phyloP scores from a whole-genome alignment of 2,329 filamentous ascomycete species.

The Penicillium frequentans region DNA sequence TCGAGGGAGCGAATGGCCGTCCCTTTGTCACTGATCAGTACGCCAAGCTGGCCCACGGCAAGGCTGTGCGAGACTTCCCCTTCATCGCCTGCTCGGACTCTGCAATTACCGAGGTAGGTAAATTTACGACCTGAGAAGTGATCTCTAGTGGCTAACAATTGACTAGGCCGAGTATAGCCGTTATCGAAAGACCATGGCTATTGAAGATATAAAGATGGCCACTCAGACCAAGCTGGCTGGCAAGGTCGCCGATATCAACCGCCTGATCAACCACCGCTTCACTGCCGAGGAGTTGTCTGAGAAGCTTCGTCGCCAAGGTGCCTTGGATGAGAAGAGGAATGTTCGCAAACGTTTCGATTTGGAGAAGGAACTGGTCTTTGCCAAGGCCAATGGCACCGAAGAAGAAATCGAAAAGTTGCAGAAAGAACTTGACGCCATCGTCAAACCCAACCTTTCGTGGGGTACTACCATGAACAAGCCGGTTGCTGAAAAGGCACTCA shows the following conservation, averaged over 20 bases:
- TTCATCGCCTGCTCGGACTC: constrained; percentile 89
- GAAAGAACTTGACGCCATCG: constrained; percentile 48
- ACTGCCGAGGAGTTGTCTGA: constrained; percentile 79
- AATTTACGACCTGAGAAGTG: background rate
- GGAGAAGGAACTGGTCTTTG: constrained; percentile 64
- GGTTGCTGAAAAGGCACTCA: constrained; percentile 50
- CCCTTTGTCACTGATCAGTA: constrained; percentile 84
- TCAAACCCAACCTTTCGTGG: constrained; percentile 68
- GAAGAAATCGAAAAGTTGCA: constrained; percentile 53
- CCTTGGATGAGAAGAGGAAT: constrained; percentile 65
- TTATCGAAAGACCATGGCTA: constrained; percentile 72
- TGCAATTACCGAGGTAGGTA: constrained; percentile 73
- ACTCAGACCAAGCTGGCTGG: constrained; percentile 66
- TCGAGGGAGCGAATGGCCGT: constrained; percentile 72
- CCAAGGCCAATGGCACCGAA: constrained; percentile 63
- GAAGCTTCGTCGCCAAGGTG: constrained; percentile 71
- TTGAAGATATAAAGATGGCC: constrained; percentile 71
- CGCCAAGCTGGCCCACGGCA: constrained; percentile 76
- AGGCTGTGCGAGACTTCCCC: constrained; percentile 78
- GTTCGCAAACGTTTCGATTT: constrained; percentile 68
- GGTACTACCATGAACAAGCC: constrained; percentile 65
- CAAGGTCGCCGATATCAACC: constrained; percentile 80
- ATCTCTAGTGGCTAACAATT: background rate
- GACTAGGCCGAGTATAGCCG: constrained; percentile 73
- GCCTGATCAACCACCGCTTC: constrained; percentile 75